phyloP scores from a whole-genome alignment of 768 basidiomycete genomes.

The Mycena chlorophos region DNA sequence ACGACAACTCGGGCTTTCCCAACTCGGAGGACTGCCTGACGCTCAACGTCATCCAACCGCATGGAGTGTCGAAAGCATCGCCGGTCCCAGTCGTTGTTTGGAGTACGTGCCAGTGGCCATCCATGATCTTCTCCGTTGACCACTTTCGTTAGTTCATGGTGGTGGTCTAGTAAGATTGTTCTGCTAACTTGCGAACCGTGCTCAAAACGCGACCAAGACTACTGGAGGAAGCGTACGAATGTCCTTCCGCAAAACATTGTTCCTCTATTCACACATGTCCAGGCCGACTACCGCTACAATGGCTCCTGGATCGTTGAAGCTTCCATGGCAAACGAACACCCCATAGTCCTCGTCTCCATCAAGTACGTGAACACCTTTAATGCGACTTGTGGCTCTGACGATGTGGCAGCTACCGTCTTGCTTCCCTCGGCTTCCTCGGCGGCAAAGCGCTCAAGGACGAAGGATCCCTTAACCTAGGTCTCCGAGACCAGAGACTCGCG shows the following conservation, averaged over 20 bases:
- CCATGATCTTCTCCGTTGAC: not conserved
- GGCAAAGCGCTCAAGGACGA: constrained; percentile 29
- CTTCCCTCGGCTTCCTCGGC: constrained; percentile 28
- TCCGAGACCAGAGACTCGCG: constrained; percentile 38
- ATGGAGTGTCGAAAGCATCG: constrained; percentile 25
- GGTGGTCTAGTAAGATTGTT: constrained; percentile 11
- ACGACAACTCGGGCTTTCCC: constrained; percentile 14
- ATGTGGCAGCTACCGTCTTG: constrained; percentile 23
- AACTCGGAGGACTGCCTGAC: constrained; percentile 32
- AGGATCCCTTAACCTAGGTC: constrained; percentile 34
- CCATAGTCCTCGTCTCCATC: constrained; percentile 19
- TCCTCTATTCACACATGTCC: constrained; percentile 13
- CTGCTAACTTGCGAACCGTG: constrained; percentile 2
- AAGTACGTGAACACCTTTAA: constrained; percentile 1
- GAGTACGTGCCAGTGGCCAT: constrained; percentile 7
- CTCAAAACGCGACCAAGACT: not conserved
- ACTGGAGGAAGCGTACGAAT: constrained; percentile 18
- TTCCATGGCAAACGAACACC: constrained; percentile 12
- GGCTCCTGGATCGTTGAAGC: constrained; percentile 25
- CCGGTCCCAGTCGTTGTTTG: constrained; percentile 36
- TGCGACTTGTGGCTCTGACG: not conserved
- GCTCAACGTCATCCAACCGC: constrained; percentile 34
- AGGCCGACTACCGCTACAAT: constrained; percentile 35
- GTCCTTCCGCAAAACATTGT: too few species aligned
- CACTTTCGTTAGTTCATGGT: constrained; percentile 11